A percentile compares a stretch with the other conserved stretches of the same genome.
These are phyloP conservation scores for Corrigiola litoralis DNA, from an alignment of 179 eudicot species.

Conservation along the genomic window DNA sequence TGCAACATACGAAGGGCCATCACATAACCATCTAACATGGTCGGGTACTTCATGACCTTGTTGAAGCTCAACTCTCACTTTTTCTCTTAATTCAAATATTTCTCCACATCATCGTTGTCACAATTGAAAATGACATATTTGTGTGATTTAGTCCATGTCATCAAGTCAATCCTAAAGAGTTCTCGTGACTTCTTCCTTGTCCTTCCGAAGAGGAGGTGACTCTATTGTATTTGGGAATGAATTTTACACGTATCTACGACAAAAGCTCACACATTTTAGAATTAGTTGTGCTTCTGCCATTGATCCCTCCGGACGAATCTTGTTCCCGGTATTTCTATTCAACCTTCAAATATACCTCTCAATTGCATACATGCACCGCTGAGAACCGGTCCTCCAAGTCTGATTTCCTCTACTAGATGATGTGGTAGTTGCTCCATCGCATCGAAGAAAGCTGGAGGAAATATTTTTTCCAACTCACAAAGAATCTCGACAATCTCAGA, in stretches of 20 bases:
- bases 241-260: slow-evolving; percentile 5
- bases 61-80: too few species aligned
- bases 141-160: not conserved
- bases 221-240: not conserved
- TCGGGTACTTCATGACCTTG: not conserved
- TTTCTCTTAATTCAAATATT: not conserved
- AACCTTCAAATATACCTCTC: slow-evolving; percentile 5
- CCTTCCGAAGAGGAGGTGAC: not conserved
- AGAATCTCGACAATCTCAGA: slow-evolving; percentile 3
- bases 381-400: slow-evolving; percentile 1
- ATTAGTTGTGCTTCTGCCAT: slow-evolving; percentile 13
- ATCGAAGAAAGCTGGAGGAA: slow-evolving; percentile 16
- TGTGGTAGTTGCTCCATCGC: slow-evolving; percentile 22
- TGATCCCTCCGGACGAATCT: not conserved
- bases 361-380: slow-evolving; percentile 4
- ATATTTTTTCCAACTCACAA: slow-evolving; percentile 18
- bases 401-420: slow-evolving; percentile 15
- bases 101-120: not conserved
- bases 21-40: not conserved
- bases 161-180: not conserved
- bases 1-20: not conserved
- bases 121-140: slow-evolving; percentile 16
- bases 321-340: slow-evolving; percentile 7
- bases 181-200: not conserved
- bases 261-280: slow-evolving; percentile 8